Evolutionary conservation across 106 monocot genomes (phyloP).

Genomic region (Acorus gramineus): DNA sequence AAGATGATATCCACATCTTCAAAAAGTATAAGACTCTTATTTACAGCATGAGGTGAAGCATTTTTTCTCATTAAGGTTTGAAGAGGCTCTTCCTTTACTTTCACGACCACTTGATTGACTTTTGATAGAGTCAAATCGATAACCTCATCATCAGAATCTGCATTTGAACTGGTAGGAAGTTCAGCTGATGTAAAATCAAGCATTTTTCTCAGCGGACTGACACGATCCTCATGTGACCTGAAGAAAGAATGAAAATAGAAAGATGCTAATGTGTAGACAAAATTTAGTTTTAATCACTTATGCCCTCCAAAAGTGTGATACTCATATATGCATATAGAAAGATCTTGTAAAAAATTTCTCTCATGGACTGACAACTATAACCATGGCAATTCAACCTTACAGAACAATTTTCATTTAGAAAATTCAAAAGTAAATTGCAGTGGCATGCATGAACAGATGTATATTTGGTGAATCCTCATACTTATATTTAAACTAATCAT

Average conservation of each 20-base stretch:
- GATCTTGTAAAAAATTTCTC: too few relatives aligned
- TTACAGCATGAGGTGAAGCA: slow-evolving; percentile 24
- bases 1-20: slow-evolving; percentile 94
- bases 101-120: neutral
- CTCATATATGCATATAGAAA: too few relatives aligned
- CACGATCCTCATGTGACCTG: slow-evolving; percentile 47
- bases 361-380: too few relatives aligned
- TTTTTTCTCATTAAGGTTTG: slow-evolving; percentile 10
- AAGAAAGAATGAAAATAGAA: slow-evolving; percentile 1
- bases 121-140: slow-evolving; percentile 10
- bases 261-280: too few relatives aligned
- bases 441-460: too few relatives aligned
- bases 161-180: slow-evolving; percentile 15
- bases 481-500: too few relatives aligned
- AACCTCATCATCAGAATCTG: slow-evolving; percentile 6
- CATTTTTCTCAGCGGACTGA: slow-evolving; percentile 10
- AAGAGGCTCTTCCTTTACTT: neutral
- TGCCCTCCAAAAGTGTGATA: too few relatives aligned
- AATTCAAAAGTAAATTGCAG: too few relatives aligned
- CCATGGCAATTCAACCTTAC: too few relatives aligned
- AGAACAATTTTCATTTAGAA: too few relatives aligned
- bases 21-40: slow-evolving; percentile 75
- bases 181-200: slow-evolving; percentile 9
- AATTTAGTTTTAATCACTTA: too few relatives aligned
- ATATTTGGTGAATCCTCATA: too few relatives aligned